A percentile compares a stretch with the other conserved stretches of the same genome.
Conservation (phyloP, 805 yeast species). For the Nakazawaea sp. region DNA sequence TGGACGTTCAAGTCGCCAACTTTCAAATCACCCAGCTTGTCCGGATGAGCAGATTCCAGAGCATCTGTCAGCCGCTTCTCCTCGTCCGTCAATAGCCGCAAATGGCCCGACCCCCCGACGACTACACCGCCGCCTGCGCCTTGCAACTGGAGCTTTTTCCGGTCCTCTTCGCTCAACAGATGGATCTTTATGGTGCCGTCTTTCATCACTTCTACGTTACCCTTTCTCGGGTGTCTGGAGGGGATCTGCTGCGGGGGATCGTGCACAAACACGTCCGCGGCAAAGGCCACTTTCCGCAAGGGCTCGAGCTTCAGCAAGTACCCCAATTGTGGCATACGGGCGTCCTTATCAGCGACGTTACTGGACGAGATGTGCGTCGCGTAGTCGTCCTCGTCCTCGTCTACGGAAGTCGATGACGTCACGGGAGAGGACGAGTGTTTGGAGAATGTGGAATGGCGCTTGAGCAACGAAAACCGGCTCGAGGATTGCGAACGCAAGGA, state of each 20-base stretch:
- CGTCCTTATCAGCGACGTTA: conserved; percentile 9
- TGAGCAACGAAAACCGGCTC: background rate
- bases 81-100: conserved; percentile 29
- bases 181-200: conserved; percentile 28
- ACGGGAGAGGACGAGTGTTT: background rate
- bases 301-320: conserved; percentile 21
- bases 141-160: conserved; percentile 12
- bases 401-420: background rate
- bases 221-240: conserved; percentile 71
- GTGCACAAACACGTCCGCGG: conserved; percentile 58
- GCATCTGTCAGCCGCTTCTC: conserved; percentile 13
- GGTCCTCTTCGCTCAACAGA: conserved; percentile 24
- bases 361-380: conserved; percentile 9
- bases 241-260: conserved; percentile 97
- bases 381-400: conserved; percentile 10
- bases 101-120: conserved; percentile 72
- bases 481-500: background rate
- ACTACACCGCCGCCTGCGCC: conserved; percentile 67
- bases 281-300: conserved; percentile 68
- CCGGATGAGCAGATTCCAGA: conserved; percentile 18
- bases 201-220: conserved; percentile 47
- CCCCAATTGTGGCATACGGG: conserved; percentile 20
- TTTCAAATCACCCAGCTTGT: conserved; percentile 7
- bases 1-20: conserved; percentile 24
- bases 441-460: background rate